phyloP scores from a whole-genome alignment of 169 alveolate species.

The Babesia bigemina region DNA sequence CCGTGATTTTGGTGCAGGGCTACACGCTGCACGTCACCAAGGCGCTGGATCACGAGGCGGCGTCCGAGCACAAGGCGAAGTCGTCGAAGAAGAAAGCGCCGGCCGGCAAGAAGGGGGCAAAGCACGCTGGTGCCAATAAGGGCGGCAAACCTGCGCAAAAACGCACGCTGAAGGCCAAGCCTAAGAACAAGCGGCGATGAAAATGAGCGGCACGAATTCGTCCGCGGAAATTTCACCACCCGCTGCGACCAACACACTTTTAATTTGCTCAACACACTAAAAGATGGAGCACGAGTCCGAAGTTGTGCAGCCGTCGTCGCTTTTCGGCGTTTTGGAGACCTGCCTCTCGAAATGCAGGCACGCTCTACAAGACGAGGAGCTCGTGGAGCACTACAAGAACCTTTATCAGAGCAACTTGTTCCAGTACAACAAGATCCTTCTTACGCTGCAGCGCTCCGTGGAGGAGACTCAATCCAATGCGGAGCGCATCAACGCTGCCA shows the following conservation, averaged over 20 bases:
- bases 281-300: constrained; percentile 35
- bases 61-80: constrained; percentile 21
- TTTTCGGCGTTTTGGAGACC: constrained; percentile 23
- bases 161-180: not conserved
- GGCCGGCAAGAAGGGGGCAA: not conserved
- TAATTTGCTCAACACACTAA: constrained; percentile 26
- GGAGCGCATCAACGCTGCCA: constrained; percentile 1
- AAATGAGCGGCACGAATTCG: constrained; percentile 4
- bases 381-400: constrained; percentile 26
- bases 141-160: not conserved
- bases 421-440: constrained; percentile 34
- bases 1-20: constrained; percentile 12
- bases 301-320: constrained; percentile 34
- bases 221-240: constrained; percentile 22
- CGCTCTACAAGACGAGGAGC: constrained; percentile 6
- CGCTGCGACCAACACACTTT: not conserved
- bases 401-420: constrained; percentile 35
- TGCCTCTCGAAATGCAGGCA: constrained; percentile 27
- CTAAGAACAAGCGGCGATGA: not conserved
- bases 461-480: constrained; percentile 3
- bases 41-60: constrained; percentile 52
- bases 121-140: not conserved
- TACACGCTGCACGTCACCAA: constrained; percentile 60
- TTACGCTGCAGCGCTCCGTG: constrained; percentile 1
- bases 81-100: constrained; percentile 10